Evolutionary conservation across 495 filamentous ascomycete species (phyloP).

Genomic region (Hypoxylon lenormandii): DNA sequence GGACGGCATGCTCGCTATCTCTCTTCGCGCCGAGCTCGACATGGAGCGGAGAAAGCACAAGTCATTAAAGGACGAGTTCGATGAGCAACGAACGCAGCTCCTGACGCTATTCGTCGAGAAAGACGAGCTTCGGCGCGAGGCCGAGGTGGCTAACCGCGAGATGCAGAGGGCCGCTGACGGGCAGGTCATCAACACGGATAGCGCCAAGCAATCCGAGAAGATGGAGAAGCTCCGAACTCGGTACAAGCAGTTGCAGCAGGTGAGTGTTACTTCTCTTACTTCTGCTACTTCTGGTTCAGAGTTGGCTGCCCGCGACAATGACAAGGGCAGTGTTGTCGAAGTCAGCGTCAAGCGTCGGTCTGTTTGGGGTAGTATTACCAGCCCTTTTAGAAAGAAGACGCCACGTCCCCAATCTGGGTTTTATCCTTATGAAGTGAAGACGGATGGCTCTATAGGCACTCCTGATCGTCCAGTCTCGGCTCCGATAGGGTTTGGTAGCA

Average conservation of each 20-base stretch:
- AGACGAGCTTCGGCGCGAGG: constrained; percentile 65
- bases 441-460: constrained; percentile 17
- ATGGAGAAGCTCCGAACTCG: constrained; percentile 63
- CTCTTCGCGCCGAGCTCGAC: constrained; percentile 65
- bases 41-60: constrained; percentile 59
- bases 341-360: constrained; percentile 38
- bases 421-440: constrained; percentile 25
- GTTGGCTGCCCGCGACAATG: constrained; percentile 6
- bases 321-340: constrained; percentile 34
- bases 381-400: constrained; percentile 20
- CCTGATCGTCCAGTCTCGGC: constrained; percentile 24
- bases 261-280: constrained; percentile 47
- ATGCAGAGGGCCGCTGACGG: constrained; percentile 49
- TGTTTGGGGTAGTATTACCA: constrained; percentile 38
- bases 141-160: constrained; percentile 60
- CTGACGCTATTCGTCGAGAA: constrained; percentile 65
- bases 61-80: constrained; percentile 57
- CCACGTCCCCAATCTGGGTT: constrained; percentile 26
- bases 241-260: constrained; percentile 62
- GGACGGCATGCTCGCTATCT: constrained; percentile 64
- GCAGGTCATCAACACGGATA: constrained; percentile 51
- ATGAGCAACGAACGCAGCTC: constrained; percentile 65
- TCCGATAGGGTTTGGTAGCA: constrained; percentile 2
- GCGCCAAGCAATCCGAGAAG: constrained; percentile 57
- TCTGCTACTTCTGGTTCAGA: not conserved